phyloP scores from a whole-genome alignment of 768 basidiomycete genomes.

The Podaxis pistillaris region DNA sequence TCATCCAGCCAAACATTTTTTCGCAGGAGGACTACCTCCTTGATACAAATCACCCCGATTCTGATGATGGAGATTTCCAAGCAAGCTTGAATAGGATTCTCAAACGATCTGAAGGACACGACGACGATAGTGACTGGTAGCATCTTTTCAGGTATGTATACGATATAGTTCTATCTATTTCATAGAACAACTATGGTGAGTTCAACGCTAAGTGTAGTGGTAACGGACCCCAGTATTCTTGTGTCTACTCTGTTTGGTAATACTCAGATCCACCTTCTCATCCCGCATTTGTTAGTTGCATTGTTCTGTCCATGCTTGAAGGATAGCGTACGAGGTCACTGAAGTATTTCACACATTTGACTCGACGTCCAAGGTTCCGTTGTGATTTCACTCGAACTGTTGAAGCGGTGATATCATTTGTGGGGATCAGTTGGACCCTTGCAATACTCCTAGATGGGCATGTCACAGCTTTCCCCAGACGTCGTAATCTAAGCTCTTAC shows the following conservation, averaged over 20 bases:
- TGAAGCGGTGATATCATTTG: too few relatives aligned
- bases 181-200: background rate
- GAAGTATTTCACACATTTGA: too few relatives aligned
- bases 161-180: background rate
- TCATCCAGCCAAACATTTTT: slow-evolving; percentile 4
- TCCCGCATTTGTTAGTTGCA: background rate
- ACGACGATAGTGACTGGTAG: background rate
- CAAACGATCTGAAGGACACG: background rate
- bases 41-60: slow-evolving; percentile 2
- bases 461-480: background rate
- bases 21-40: background rate
- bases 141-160: background rate
- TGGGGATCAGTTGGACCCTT: background rate
- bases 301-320: background rate
- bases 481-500: background rate
- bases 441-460: background rate
- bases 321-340: background rate
- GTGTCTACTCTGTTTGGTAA: too few relatives aligned
- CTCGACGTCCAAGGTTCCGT: too few relatives aligned
- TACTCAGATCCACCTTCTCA: too few relatives aligned
- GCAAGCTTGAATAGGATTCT: slow-evolving; percentile 12
- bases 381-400: too few relatives aligned
- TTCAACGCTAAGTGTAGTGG: background rate
- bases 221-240: background rate
- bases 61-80: slow-evolving; percentile 15